Evolutionary conservation across 2,329 filamentous ascomycete species (phyloP).

Genomic region (Beauveria sp.): DNA sequence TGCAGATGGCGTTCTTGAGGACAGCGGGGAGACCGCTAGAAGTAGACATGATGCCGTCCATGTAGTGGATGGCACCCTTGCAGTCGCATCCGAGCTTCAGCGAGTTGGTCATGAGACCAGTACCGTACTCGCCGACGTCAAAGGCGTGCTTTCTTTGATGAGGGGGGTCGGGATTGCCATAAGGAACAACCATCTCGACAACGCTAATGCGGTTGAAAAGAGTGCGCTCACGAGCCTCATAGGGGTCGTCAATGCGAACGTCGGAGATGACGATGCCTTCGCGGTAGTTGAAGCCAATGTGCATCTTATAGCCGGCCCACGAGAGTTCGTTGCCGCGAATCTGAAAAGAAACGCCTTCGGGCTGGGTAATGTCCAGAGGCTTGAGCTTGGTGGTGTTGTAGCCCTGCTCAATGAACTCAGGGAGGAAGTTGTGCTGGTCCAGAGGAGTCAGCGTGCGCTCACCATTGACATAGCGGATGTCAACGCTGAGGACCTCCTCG

Average conservation of each 20-base stretch:
- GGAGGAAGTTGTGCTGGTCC: slow-evolving; percentile 31
- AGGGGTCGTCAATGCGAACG: slow-evolving; percentile 52
- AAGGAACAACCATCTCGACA: slow-evolving; percentile 65
- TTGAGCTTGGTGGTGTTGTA: slow-evolving; percentile 29
- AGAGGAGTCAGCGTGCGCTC: slow-evolving; percentile 37
- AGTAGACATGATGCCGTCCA: slow-evolving; percentile 53
- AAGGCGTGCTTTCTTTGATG: slow-evolving; percentile 63
- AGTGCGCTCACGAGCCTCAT: slow-evolving; percentile 37
- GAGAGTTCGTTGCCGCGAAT: slow-evolving; percentile 41
- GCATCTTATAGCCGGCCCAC: slow-evolving; percentile 63
- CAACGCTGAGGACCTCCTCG: slow-evolving; percentile 40
- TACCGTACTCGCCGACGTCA: slow-evolving; percentile 60
- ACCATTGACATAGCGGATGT: slow-evolving; percentile 33
- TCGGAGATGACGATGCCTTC: slow-evolving; percentile 67
- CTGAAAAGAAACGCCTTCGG: slow-evolving; percentile 33
- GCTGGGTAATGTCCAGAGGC: slow-evolving; percentile 32
- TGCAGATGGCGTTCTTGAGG: slow-evolving; percentile 47
- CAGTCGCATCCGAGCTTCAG: slow-evolving; percentile 59
- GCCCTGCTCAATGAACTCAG: slow-evolving; percentile 26
- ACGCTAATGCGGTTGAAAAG: slow-evolving; percentile 62
- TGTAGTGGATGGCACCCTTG: slow-evolving; percentile 61
- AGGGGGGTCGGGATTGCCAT: slow-evolving; percentile 55
- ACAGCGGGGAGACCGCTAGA: slow-evolving; percentile 58
- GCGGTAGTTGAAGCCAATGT: slow-evolving; percentile 64
- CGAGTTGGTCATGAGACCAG: slow-evolving; percentile 59